Evolutionary conservation across 345 rosid species (phyloP), one percentile per base, ranked within the genome.

Genomic region (Bruguiera gymnorhiza): DNA sequence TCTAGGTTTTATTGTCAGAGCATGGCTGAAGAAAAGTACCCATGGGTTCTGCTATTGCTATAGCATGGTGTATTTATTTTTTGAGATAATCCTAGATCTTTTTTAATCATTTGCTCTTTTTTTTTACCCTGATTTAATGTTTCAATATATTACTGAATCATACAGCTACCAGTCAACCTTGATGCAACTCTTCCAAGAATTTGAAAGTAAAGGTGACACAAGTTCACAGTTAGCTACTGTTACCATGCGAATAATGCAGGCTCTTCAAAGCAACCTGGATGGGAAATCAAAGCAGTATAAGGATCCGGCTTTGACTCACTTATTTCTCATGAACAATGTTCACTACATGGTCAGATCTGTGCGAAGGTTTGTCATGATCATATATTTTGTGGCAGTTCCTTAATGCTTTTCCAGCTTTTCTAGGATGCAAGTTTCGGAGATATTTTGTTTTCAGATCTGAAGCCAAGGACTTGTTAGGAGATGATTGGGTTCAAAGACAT

Each of bases 271-370:
- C 69, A 95, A 95, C 82, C 85, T 95, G 78, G 97, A 90, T 65
- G 97, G 90, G 52, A 95, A 92, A 79, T 88, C 99, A 15, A 95
- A 92, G 87, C 99, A 95, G 87, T 92, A 92, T 74, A 87, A 66
- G 79, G 99, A 95, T 77, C 86, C 83, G 71, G 88, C 97, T 74
- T 83, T 95, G 89, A 95, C 96, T 21, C 88, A 92, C 73, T 81
- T 95, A 72, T 95, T 95, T 78, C 87, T 95, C 66, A 95, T 95
- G 99, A 95, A 95, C 81, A 95, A 95, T 78, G 90, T 92, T 78
- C 99, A 95, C 76, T 92, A 95, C 74, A 95, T 95, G 93, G 97
- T 95, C 85, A 87, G 97, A 92, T 92, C 99, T 70, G 99, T 95
- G 39, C 96, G 99, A 68, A 92, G 99, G 97, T 93, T 69, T 56